Base-by-base conservation (phyloP, 805 yeast species). In the Dipodascus albidus region DNA sequence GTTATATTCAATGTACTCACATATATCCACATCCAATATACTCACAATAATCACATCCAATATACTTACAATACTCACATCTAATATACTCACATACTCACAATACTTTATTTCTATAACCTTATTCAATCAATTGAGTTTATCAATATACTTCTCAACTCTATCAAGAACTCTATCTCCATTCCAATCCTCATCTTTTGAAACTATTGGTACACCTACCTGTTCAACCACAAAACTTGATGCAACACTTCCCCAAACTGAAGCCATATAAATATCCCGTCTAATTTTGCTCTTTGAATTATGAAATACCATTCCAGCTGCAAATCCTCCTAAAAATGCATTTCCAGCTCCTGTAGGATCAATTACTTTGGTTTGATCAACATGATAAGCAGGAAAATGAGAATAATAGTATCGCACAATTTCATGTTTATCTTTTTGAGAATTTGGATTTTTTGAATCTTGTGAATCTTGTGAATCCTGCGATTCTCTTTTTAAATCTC, bases 301-400 rank as follows among this genome's bases (percentile, higher is more conserved):
- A 81, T 64, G 1, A 77, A 70, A 58, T 76, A 79, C n/a, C n/a
- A n/a, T n/a, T 0, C 82, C 93, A 1, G 83, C 70, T 8, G 83
- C 77, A 53, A 88, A 77, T 0, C 86, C 95, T 0, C 96, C 97
- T 51, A 87, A 78, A 64, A 85, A 89, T 0, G 96, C 76, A 63
- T 90, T 95, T 0, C 98, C 98, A 17, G 95, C 96, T 0, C 98
- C 98, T 0, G 97, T 90, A 1, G 96, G 95, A 66, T 90, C 98
- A 1, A 85, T 72, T 0, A 89, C 89, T 50, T 66, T 65, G 22
- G 15, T n/a, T 1, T 48, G 19, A 20, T 53, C 50, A 23, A 38
- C 38, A 62, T 89, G 95, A 65, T 84, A 91, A 0, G 96, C 87
- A 0, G 93, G 90, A 21, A 80, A 74, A 80, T 85, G 78, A 9